phyloP scores from a whole-genome alignment of 2,329 filamentous ascomycete genomes.

The Calonectria pseudoturangicola region DNA sequence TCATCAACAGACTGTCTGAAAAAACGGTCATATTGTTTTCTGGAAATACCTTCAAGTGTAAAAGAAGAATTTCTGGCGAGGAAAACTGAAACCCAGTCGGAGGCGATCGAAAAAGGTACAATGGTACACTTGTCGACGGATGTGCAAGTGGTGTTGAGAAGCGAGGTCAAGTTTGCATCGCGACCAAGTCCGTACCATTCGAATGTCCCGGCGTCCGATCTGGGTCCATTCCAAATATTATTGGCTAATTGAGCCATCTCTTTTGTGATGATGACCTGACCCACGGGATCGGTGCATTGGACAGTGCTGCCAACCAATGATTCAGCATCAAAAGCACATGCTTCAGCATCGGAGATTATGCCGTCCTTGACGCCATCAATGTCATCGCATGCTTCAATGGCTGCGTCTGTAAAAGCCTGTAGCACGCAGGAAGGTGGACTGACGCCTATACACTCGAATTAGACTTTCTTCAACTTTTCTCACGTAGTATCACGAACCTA shows the following conservation, averaged over 20 bases:
- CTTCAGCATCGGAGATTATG: conserved; percentile 44
- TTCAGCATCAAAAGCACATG: conserved; percentile 50
- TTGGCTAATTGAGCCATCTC: conserved; percentile 33
- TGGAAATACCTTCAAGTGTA: background rate
- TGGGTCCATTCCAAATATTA: conserved; percentile 37
- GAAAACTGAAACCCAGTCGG: conserved; percentile 36
- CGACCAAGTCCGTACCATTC: conserved; percentile 42
- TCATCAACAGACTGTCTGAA: conserved; percentile 43
- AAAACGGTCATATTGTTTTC: conserved; percentile 17
- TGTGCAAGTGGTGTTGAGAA: conserved; percentile 40
- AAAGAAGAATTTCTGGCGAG: conserved; percentile 7
- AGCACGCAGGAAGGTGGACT: conserved; percentile 61
- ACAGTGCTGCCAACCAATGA: conserved; percentile 42
- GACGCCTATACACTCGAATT: background rate
- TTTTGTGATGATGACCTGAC: conserved; percentile 23
- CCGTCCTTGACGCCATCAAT: conserved; percentile 52
- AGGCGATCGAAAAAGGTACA: conserved; percentile 31
- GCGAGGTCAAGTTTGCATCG: conserved; percentile 2
- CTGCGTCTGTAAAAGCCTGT: conserved; percentile 56
- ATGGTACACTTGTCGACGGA: conserved; percentile 19
- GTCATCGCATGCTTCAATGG: conserved; percentile 58
- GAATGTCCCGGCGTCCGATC: conserved; percentile 36
- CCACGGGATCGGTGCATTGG: conserved; percentile 35
- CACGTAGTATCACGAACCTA: background rate
- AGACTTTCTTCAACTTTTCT: background rate